phyloP scores from a whole-genome alignment of 305 asterid species.

The Striga hermonthica region DNA sequence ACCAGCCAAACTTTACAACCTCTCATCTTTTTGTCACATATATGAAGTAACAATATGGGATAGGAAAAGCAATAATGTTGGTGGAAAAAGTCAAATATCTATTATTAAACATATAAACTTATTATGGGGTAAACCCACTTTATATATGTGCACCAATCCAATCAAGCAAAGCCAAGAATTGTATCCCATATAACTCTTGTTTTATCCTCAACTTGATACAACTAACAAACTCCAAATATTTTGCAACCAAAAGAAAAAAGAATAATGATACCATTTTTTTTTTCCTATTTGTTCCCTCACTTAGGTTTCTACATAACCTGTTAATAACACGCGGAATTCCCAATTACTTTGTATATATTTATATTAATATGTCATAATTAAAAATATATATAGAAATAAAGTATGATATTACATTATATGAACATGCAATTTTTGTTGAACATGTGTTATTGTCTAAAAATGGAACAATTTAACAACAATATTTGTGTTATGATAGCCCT shows the following conservation, averaged over 20 bases:
- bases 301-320: constrained; percentile 1
- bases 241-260: constrained; percentile 22
- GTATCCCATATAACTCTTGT: constrained; percentile 29
- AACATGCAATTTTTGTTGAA: no score
- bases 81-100: constrained; percentile 36
- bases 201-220: no score
- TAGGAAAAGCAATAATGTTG: constrained; percentile 30
- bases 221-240: constrained; percentile 1
- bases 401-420: no score
- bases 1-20: constrained; percentile 35
- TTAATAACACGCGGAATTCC: not conserved
- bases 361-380: no score
- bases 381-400: no score
- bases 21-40: constrained; percentile 36
- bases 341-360: no score
- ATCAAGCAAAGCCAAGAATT: constrained; percentile 37
- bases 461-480: not conserved
- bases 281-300: constrained; percentile 5
- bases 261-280: constrained; percentile 30
- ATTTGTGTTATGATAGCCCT: no score
- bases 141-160: constrained; percentile 41
- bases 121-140: constrained; percentile 28
- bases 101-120: constrained; percentile 33
- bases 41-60: constrained; percentile 23
- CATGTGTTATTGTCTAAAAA: no score